A percentile compares a stretch with the other conserved stretches of the same genome.
These are phyloP conservation scores for Solanum chilense DNA, from an alignment of 257 asterid genomes.

Conservation along the genomic window DNA sequence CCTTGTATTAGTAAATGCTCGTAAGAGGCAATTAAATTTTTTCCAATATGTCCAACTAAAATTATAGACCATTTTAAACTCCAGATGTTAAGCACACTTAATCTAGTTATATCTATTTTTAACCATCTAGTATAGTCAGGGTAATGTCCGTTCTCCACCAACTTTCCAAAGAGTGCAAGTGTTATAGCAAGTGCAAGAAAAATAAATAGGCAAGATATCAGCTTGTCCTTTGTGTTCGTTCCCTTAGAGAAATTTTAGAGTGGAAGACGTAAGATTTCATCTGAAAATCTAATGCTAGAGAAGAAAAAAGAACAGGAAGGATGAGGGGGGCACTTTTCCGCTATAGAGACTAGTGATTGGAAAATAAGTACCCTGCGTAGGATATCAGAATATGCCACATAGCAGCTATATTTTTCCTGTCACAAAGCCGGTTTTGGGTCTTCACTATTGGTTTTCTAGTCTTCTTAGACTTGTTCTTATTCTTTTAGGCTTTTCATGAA, in stretches of 20 bases:
- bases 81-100: not conserved
- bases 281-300: not conserved
- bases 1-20: not conserved
- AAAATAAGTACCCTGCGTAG: not conserved
- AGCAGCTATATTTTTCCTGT: not conserved
- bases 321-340: not conserved
- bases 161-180: not conserved
- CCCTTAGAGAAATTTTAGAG: not conserved
- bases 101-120: not conserved
- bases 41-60: not conserved
- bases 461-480: no score
- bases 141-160: not conserved
- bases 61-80: not conserved
- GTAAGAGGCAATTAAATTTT: not conserved
- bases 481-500: not conserved
- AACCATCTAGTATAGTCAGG: not conserved
- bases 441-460: not conserved
- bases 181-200: not conserved
- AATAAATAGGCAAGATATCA: not conserved
- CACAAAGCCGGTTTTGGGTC: not conserved
- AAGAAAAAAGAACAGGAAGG: not conserved
- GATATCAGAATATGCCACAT: not conserved
- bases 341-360: not conserved
- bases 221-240: not conserved
- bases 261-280: not conserved